Percentiles rank a stretch among this genome's conserved stretches.
Evolutionary conservation across 2,329 filamentous ascomycete genomes (phyloP).

Genomic region (Colletotrichum caudatum): DNA sequence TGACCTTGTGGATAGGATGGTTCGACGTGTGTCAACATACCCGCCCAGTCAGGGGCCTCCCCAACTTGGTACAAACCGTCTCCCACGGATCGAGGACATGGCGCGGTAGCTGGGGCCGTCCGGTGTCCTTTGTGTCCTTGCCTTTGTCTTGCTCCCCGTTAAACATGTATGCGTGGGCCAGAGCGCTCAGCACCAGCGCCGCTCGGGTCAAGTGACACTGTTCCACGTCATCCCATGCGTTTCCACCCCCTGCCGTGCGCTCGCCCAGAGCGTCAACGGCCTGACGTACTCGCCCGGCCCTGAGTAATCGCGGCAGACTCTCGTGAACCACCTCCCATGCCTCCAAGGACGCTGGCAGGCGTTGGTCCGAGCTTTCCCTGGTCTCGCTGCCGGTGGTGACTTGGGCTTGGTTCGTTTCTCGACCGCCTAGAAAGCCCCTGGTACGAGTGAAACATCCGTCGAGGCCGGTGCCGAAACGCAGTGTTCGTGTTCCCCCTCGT

Average conservation of each 20-base stretch:
- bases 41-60: constrained; percentile 27
- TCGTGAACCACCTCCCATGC: constrained; percentile 33
- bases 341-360: constrained; percentile 28
- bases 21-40: constrained; percentile 10
- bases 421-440: constrained; percentile 26
- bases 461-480: constrained; percentile 31
- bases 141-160: constrained; percentile 13
- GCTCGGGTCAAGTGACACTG: constrained; percentile 27
- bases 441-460: constrained; percentile 29
- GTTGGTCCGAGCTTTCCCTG: background rate
- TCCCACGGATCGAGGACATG: constrained; percentile 27
- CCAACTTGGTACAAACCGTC: constrained; percentile 23
- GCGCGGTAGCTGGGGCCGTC: constrained; percentile 13
- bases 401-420: background rate
- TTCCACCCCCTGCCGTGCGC: background rate
- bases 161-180: constrained; percentile 38
- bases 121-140: background rate
- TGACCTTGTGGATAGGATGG: background rate
- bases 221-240: constrained; percentile 24
- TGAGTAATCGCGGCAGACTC: constrained; percentile 18
- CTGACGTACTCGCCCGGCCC: constrained; percentile 26
- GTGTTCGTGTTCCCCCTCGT: constrained; percentile 3
- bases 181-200: constrained; percentile 28
- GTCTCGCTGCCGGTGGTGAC: background rate
- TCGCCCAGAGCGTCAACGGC: constrained; percentile 27